These are phyloP conservation scores for Phaeoacremonium minimum DNA, from an alignment of 2,329 filamentous ascomycete genomes.

Conservation along the genomic window DNA sequence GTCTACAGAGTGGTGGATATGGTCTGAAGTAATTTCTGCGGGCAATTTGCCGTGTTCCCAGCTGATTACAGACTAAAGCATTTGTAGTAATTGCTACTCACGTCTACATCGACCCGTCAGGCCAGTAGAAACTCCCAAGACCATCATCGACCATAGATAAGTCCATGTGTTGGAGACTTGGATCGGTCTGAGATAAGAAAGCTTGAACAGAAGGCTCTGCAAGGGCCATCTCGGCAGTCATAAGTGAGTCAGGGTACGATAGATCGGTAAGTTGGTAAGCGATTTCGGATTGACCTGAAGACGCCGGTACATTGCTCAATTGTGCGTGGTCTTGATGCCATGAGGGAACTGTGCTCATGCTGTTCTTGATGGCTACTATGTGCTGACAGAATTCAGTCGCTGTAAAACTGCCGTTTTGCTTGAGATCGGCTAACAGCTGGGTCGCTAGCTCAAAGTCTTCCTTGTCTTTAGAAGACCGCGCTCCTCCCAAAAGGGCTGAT, in stretches of 20 bases:
- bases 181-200: conserved; percentile 1
- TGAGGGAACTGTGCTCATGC: conserved; percentile 14
- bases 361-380: conserved; percentile 26
- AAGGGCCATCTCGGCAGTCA: conserved; percentile 27
- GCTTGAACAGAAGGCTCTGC: conserved; percentile 27
- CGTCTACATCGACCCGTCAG: background rate
- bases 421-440: conserved; percentile 31
- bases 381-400: conserved; percentile 36
- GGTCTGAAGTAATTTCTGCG: no score
- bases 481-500: conserved; percentile 29
- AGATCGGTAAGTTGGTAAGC: background rate
- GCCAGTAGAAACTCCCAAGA: conserved; percentile 15
- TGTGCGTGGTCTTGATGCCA: conserved; percentile 3
- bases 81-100: no score
- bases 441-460: conserved; percentile 33
- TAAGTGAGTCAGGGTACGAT: conserved; percentile 3
- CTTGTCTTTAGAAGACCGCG: conserved; percentile 25
- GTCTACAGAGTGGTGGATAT: no score
- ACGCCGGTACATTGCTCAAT: conserved; percentile 1
- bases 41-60: no score
- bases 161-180: conserved; percentile 7
- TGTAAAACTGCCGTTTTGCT: conserved; percentile 32
- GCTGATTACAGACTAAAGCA: no score
- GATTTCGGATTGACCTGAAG: conserved; percentile 1
- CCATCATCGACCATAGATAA: background rate